Evolutionary conservation across 1,284 basidiomycete genomes (phyloP), one percentile per base, ranked within the genome.

Genomic region (Calocybe gambosa): DNA sequence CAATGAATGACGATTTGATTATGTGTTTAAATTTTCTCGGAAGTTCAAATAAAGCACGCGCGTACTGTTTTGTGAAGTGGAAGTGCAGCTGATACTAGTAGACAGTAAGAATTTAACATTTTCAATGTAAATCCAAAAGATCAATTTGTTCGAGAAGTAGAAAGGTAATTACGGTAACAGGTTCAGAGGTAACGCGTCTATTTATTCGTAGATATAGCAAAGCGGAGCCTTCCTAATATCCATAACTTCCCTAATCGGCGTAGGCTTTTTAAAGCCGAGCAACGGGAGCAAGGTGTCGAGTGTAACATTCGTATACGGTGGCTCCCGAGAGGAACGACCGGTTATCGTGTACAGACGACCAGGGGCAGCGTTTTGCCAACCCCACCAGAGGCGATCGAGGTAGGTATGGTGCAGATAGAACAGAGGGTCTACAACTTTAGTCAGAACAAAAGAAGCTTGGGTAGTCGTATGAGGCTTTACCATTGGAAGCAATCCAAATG

Each of bases 371-470:
- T 47, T 49, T 38, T 65, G 64, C 68, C 68, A 70, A 5, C 55
- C 45, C 66, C 63, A 65, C 67, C 67, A 70, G 1, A 70, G 51
- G 10, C 66, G 59, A 45, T 70, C 68, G 6, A 70, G 46, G 42
- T 64, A 64, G 2, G 62, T 60, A 45, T 70, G 68, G 49, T 69
- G 66, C 13, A 68, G 53, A 43, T 62, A 69, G 58, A 69, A 70
- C 7, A 69, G 28, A 2, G 68, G 66, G 37, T 70, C 68, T 56
- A 40, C 6, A 15, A 15, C 7, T 25, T 19, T 16, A 15, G 15
- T 8, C 13, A 18, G 7, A 3, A 18, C n/a, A 25, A 31, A 4
- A 7, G 25, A 34, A 38, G n/a, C n/a, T n/a, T n/a, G n/a, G n/a
- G n/a, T n/a, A n/a, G n/a, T n/a, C n/a, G 28, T n/a, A 15, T 26